Conservation (phyloP, 139 green algal genomes). For the Coelastrella sp. region DNA sequence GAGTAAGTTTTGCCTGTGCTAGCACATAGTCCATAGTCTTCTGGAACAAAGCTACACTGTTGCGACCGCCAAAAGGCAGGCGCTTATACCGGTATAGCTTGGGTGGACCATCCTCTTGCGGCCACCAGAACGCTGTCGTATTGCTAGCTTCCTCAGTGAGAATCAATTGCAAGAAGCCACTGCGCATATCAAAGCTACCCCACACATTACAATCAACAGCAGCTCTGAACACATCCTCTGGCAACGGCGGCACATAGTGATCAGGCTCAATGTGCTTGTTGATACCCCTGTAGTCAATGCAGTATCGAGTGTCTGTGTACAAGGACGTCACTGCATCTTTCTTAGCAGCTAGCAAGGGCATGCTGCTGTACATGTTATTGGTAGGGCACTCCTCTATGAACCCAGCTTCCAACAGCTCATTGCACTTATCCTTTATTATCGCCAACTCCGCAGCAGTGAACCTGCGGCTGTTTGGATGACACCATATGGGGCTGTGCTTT, state of each 20-base stretch:
- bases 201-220: constrained; percentile 15
- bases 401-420: not conserved
- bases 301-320: constrained; percentile 37
- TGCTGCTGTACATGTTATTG: not conserved
- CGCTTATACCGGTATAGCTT: constrained; percentile 22
- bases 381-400: not conserved
- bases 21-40: constrained; percentile 29
- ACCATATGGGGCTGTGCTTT: not conserved
- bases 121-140: constrained; percentile 49
- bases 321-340: constrained; percentile 8
- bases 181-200: constrained; percentile 47
- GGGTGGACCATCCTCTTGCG: not conserved
- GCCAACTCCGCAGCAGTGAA: not conserved
- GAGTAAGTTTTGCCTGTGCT: not conserved
- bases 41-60: constrained; percentile 46
- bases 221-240: constrained; percentile 39
- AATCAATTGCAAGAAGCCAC: constrained; percentile 52
- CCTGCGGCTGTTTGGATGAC: not conserved
- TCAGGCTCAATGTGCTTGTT: constrained; percentile 50
- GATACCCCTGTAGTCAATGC: constrained; percentile 30
- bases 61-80: constrained; percentile 47
- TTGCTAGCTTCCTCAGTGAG: constrained; percentile 12
- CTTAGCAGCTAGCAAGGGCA: constrained; percentile 36
- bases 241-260: constrained; percentile 24
- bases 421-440: constrained; percentile 17